Evolutionary conservation across 345 rosid species (phyloP).

Genomic region (Dovyalis caffra): DNA sequence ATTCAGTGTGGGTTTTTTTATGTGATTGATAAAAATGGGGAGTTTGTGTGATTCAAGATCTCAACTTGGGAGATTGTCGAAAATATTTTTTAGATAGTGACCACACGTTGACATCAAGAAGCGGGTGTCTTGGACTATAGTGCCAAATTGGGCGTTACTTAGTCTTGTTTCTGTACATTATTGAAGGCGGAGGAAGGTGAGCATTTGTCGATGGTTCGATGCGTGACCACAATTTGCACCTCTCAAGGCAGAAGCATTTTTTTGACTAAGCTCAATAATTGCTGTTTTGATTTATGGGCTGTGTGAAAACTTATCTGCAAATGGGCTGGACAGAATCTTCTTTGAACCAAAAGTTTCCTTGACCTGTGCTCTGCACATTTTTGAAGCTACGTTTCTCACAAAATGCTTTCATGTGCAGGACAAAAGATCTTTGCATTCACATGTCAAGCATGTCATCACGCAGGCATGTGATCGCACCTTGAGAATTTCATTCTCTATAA

Average conservation of each 20-base stretch:
- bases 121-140: slow-evolving; percentile 12
- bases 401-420: background rate
- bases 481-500: too few relatives aligned
- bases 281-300: slow-evolving; percentile 2
- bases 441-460: background rate
- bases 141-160: background rate
- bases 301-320: too few relatives aligned
- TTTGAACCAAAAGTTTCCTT: background rate
- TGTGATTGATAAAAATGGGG: background rate
- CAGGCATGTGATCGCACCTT: too few relatives aligned
- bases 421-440: background rate
- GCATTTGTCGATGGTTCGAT: background rate
- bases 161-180: background rate
- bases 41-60: slow-evolving; percentile 11
- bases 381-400: background rate
- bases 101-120: slow-evolving; percentile 20
- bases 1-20: background rate
- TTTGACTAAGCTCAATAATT: slow-evolving; percentile 2
- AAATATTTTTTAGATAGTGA: slow-evolving; percentile 15
- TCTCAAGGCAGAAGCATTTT: background rate
- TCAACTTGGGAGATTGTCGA: background rate
- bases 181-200: background rate
- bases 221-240: background rate
- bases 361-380: background rate
- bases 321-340: background rate